phyloP scores from a whole-genome alignment of 306 rosid species.

The Sindora glabra region DNA sequence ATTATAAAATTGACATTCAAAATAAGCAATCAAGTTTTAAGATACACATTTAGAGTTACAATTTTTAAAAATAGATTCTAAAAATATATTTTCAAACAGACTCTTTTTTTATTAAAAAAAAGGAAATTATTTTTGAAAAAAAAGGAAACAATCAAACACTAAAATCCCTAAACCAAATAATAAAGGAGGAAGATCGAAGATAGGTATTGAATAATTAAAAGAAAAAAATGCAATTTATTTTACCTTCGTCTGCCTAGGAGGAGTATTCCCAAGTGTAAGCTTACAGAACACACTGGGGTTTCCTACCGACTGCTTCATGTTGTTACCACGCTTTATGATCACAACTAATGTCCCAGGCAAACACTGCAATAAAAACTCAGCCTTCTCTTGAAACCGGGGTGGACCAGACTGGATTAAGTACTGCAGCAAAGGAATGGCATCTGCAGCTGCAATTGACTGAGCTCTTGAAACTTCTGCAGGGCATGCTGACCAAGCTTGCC shows the following conservation, averaged over 20 bases:
- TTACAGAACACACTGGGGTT: constrained; percentile 93
- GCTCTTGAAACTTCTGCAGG: constrained; percentile 96
- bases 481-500: constrained; percentile 99
- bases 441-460: constrained; percentile 97
- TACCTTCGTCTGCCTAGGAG: constrained; percentile 90
- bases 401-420: constrained; percentile 95
- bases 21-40: too few species aligned
- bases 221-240: not conserved
- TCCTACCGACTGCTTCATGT: constrained; percentile 99
- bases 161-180: not conserved
- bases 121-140: too few species aligned
- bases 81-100: too few species aligned
- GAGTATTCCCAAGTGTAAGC: constrained; percentile 81
- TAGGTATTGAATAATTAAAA: not conserved
- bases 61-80: too few species aligned
- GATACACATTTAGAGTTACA: too few species aligned
- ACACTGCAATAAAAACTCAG: constrained; percentile 93
- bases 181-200: not conserved
- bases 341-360: constrained; percentile 92
- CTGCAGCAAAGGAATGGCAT: constrained; percentile 93
- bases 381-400: constrained; percentile 96
- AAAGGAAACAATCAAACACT: too few species aligned
- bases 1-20: too few species aligned
- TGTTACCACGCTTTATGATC: constrained; percentile 82
- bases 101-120: too few species aligned